These are phyloP conservation scores for Aspergillus luchuensis DNA, from an alignment of 2,329 filamentous ascomycete species.

Conservation along the genomic window DNA sequence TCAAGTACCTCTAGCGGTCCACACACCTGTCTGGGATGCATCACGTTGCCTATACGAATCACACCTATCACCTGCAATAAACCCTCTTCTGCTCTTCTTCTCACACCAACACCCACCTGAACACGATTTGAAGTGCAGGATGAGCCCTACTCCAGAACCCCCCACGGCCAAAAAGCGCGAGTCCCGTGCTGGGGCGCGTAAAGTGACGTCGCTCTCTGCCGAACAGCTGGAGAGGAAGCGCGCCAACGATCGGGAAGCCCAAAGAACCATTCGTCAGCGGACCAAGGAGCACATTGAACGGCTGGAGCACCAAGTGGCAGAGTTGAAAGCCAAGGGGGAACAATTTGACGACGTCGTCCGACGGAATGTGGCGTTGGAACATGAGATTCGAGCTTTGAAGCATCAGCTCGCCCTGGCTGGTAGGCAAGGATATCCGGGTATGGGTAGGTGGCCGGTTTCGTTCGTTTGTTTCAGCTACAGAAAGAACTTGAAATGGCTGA, in stretches of 20 bases:
- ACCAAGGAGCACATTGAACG: slow-evolving; percentile 62
- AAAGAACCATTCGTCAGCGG: slow-evolving; percentile 60
- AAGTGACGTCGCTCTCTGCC: slow-evolving; percentile 58
- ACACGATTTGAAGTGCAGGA: slow-evolving; percentile 18
- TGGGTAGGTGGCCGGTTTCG: slow-evolving; percentile 15
- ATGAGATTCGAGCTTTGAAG: slow-evolving; percentile 56
- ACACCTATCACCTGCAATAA: slow-evolving; percentile 16
- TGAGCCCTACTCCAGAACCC: slow-evolving; percentile 27
- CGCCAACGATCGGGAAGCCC: slow-evolving; percentile 63
- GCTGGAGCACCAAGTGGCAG: slow-evolving; percentile 57
- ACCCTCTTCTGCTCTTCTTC: slow-evolving; percentile 7
- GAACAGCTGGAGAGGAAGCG: slow-evolving; percentile 62
- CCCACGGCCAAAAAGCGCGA: slow-evolving; percentile 36
- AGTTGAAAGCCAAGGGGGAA: slow-evolving; percentile 53
- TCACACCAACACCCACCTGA: neutral
- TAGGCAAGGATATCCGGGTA: slow-evolving; percentile 24
- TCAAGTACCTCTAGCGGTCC: slow-evolving; percentile 13
- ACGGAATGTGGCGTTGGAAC: slow-evolving; percentile 57
- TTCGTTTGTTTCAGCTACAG: neutral
- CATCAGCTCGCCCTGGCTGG: slow-evolving; percentile 46
- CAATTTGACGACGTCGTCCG: slow-evolving; percentile 55
- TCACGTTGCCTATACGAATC: slow-evolving; percentile 11
- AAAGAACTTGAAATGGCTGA: slow-evolving; percentile 19
- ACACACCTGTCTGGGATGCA: slow-evolving; percentile 18
- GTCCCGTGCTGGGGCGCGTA: slow-evolving; percentile 59